phyloP scores from a whole-genome alignment of 169 alveolate genomes.

The Plasmodium knowlesi region DNA sequence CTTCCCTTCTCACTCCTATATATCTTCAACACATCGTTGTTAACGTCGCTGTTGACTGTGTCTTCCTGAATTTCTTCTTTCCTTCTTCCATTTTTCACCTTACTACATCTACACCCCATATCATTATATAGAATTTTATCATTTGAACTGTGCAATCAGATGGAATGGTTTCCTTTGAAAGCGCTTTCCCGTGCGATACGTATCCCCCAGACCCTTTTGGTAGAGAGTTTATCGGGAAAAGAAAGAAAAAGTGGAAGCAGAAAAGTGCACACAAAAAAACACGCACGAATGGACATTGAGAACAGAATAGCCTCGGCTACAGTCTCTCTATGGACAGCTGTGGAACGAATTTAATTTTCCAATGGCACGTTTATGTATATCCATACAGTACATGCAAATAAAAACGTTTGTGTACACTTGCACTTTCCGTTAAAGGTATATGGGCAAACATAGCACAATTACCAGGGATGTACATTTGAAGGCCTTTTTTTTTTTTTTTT shows the following conservation, averaged over 20 bases:
- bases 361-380: not conserved
- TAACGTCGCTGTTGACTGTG: not conserved
- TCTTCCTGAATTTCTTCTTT: not conserved
- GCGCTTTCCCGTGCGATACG: not conserved
- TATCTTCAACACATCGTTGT: constrained; percentile 22
- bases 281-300: not conserved
- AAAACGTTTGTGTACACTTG: not conserved
- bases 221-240: not conserved
- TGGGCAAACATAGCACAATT: not conserved
- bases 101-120: constrained; percentile 75
- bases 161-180: not conserved
- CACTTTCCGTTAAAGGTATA: not conserved
- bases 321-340: not conserved
- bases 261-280: not conserved
- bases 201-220: not conserved
- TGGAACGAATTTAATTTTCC: not conserved
- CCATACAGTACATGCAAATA: not conserved
- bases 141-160: not conserved
- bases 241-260: not conserved
- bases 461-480: not conserved
- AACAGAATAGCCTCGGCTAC: not conserved
- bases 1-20: not conserved
- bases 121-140: constrained; percentile 32
- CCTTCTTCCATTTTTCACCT: constrained; percentile 45
- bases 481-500: constrained; percentile 1